Base-by-base conservation (phyloP, 2,329 filamentous ascomycete species). In the Plenodomus tracheiphilus region DNA sequence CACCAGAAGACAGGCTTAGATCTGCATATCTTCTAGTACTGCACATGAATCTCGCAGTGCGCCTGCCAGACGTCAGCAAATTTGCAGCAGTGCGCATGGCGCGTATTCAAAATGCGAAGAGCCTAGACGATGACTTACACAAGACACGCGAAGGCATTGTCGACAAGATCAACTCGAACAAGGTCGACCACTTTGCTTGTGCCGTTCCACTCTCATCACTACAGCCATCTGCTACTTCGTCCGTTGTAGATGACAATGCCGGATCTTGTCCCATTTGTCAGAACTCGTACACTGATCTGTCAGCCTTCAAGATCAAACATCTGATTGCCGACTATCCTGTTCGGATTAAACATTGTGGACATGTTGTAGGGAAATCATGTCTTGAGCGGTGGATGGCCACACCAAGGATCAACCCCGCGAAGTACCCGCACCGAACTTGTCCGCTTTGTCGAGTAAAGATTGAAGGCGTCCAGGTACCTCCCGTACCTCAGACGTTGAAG, bases 341-440 rank as follows among this genome's bases (percentile, higher is more conserved):
- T 2, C 54, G 57, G 2, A 64, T 66, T 42, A 66, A 64, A 28
- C 43, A 62, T 41, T 66, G 63, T 28, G 61, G 63, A 2, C 63
- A 66, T 38, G 21, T 63, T 15, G 36, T 64, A 4, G 63, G 63
- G 4, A 66, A 62, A 28, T 18, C 42, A 0, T 66, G 63, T 41
- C 52, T 66, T 4, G 58, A 62, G 45, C 46, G 45, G 20, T 66
- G 61, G 63, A 61, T 64, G 55, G 15, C 39, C 2, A 62, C 58
- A 2, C 61, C 59, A 1, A 56, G 59, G 34, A 55, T 54, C 1
- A 52, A 63, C 11, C 49, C 52, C 19, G 59, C 59, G 0, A 61
- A 56, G 32, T 62, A 60, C 11, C 58, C 61, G 5, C 17, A 58
- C 13, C 53, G 52, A 16, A 58, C 56, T 1, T 66, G 63, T 35